Evolutionary conservation across 2,329 filamentous ascomycete species (phyloP).

Genomic region (Fusarium fujikuroi): DNA sequence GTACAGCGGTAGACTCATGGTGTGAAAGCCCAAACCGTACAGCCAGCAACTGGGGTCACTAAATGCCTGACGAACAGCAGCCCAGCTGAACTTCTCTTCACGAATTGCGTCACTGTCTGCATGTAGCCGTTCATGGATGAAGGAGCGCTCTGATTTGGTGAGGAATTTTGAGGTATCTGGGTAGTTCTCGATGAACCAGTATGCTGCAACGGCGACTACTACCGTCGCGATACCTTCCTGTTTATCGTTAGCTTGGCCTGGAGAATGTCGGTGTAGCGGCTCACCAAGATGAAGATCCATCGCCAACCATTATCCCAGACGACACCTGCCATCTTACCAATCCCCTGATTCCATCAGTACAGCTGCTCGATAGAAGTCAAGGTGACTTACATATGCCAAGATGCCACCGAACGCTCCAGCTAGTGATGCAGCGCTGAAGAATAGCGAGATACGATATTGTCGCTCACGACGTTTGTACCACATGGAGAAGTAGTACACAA

Average conservation of each 20-base stretch:
- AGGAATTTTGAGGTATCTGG: constrained; percentile 69
- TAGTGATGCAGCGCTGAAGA: constrained; percentile 65
- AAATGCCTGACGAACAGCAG: constrained; percentile 69
- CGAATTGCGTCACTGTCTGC: constrained; percentile 76
- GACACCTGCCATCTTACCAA: constrained; percentile 63
- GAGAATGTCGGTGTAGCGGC: background rate
- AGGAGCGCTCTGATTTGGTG: constrained; percentile 62
- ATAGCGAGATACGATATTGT: constrained; percentile 65
- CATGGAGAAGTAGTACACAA: constrained; percentile 63
- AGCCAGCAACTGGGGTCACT: constrained; percentile 78
- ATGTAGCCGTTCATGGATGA: constrained; percentile 71
- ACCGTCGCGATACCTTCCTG: constrained; percentile 67
- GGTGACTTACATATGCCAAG: constrained; percentile 59
- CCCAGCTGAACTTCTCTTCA: constrained; percentile 76
- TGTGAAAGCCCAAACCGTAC: constrained; percentile 77
- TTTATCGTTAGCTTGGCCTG: background rate
- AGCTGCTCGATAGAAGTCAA: rapidly evolving
- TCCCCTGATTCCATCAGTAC: constrained; percentile 52
- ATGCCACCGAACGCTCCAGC: constrained; percentile 68
- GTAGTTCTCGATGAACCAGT: constrained; percentile 75
- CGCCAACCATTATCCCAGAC: constrained; percentile 65
- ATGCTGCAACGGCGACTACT: constrained; percentile 59
- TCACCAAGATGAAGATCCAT: constrained; percentile 70
- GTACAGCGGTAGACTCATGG: constrained; percentile 72
- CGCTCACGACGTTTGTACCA: constrained; percentile 66